phyloP scores from a whole-genome alignment of 371 early-diverging fungal species.

The Mucor plumbeus region DNA sequence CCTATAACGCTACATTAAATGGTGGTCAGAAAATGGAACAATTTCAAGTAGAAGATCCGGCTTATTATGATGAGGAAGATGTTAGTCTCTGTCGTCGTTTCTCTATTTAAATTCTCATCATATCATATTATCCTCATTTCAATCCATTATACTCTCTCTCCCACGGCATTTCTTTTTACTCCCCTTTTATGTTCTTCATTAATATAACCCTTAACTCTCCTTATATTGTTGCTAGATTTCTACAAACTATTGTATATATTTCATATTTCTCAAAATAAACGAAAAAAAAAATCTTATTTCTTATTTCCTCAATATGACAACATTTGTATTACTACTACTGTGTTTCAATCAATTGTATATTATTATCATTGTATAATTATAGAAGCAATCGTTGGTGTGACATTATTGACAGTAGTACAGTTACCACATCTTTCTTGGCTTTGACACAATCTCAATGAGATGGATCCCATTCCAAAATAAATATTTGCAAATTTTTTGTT shows the following conservation, averaged over 20 bases:
- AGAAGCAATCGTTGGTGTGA: constrained; percentile 1
- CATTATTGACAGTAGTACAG: constrained; percentile 12
- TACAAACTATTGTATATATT: not conserved
- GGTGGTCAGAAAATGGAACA: constrained; percentile 17
- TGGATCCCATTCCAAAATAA: not conserved
- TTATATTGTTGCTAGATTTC: not conserved
- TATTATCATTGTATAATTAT: not conserved
- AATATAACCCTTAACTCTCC: constrained; percentile 6
- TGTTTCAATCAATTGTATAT: not conserved
- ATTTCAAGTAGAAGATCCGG: constrained; percentile 9
- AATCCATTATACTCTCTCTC: not conserved
- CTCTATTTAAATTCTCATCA: constrained; percentile 21
- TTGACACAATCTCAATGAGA: not conserved
- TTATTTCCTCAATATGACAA: constrained; percentile 6
- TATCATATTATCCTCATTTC: not conserved
- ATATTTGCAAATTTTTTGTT: not conserved
- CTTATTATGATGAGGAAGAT: constrained; percentile 13
- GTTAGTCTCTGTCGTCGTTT: constrained; percentile 22
- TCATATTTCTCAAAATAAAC: not conserved
- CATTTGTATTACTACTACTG: constrained; percentile 2
- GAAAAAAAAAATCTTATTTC: not conserved
- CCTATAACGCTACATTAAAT: constrained; percentile 13
- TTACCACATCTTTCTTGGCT: constrained; percentile 4
- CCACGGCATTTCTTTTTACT: not conserved
- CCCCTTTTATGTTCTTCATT: not conserved